Evolutionary conservation across 2,329 filamentous ascomycete genomes (phyloP), one percentile per base, ranked within the genome.

Genomic region (Sporothrix mexicana): DNA sequence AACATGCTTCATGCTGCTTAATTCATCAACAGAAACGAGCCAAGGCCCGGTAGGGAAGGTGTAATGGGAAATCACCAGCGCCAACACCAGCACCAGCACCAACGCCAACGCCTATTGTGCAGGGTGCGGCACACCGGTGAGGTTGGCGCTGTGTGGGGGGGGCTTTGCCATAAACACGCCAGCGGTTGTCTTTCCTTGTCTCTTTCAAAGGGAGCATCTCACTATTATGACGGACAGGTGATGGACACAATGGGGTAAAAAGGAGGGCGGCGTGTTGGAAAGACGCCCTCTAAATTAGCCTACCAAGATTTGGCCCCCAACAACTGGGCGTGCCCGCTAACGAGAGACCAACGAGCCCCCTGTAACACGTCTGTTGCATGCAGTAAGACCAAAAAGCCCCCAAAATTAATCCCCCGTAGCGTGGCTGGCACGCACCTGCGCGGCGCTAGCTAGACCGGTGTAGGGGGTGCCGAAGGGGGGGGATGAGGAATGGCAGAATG

Each of bases 271-370:
- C n/a, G n/a, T 36, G 20, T 8, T 23, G 20, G 51, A 61, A 41
- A 61, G 30, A 62, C 59, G 17, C 61, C 59, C 41, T 45, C 61
- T 66, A 66, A 66, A 66, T 66, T 66, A 66, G 61, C 41, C 61
- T 66, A 66, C 61, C 61, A 47, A 47, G 41, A 47, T 25, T 25
- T 25, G 61, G 61, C 61, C 20, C 61, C 61, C 61, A 15, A 45
- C 45, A 47, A 47, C 41, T 43, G 61, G 61, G 61, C 36, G 23
- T 66, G 61, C 20, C 41, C 61, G 61, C 61, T 66, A 66, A 66
- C 15, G 9, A 55, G 9, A 7, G 43, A 9, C 20, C 61, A 47
- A 66, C 47, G 13, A 17, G 20, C 51, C 51, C 51, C 2, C 9
- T 20, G 20, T n/a, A 43, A 23, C 64, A 51, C 64, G 64, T 20